Percentiles rank a stretch among this genome's conserved stretches.
These are phyloP conservation scores for Lasiodiplodia gonubiensis DNA, from an alignment of 2,329 filamentous ascomycete genomes.

Conservation along the genomic window DNA sequence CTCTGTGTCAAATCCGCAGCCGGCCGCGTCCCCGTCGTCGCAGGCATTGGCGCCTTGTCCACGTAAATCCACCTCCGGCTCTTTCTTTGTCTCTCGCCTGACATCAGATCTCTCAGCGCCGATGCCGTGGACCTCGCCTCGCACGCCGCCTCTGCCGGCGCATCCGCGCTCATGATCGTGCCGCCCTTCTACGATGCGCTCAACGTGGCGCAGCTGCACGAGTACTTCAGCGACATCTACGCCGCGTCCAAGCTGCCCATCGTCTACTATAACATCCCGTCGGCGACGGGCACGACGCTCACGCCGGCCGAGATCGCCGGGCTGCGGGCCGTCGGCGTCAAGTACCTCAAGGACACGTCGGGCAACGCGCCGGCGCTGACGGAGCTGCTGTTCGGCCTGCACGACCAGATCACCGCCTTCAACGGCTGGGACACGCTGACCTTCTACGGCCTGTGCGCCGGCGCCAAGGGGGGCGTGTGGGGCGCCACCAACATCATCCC, in stretches of 20 bases:
- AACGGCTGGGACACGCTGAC: conserved; percentile 62
- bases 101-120: conserved; percentile 12
- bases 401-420: conserved; percentile 54
- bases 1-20: conserved; percentile 46
- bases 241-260: conserved; percentile 51
- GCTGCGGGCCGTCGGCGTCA: conserved; percentile 54
- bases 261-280: conserved; percentile 60
- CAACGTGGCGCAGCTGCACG: conserved; percentile 48
- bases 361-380: conserved; percentile 58
- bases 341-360: conserved; percentile 60
- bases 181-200: conserved; percentile 58
- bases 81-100: too few relatives aligned
- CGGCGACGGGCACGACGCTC: conserved; percentile 52
- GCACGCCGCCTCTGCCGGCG: conserved; percentile 49
- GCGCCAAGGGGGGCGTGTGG: conserved; percentile 58
- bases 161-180: conserved; percentile 55
- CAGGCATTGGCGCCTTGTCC: conserved; percentile 53
- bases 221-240: conserved; percentile 50
- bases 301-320: conserved; percentile 51
- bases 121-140: conserved; percentile 50
- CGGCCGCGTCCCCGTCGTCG: conserved; percentile 51
- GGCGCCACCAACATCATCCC: conserved; percentile 59
- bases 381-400: conserved; percentile 54
- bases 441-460: conserved; percentile 59
- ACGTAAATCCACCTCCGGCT: conserved; percentile 34